Evolutionary conservation across 306 rosid genomes (phyloP).

Genomic region (Prunus davidiana): DNA sequence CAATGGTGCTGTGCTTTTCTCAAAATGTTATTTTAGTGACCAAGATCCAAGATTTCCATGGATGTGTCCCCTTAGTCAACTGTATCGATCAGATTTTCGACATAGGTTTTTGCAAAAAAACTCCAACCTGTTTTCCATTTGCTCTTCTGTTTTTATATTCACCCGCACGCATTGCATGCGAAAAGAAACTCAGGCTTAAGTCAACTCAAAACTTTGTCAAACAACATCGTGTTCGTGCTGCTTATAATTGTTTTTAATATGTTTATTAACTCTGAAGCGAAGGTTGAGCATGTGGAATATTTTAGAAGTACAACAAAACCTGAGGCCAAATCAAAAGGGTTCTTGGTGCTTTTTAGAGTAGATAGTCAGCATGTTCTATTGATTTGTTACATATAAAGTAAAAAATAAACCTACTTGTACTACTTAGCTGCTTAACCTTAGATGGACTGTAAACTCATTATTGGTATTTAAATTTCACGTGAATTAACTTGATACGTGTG

Average conservation of each 20-base stretch:
- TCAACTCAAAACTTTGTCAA: not conserved
- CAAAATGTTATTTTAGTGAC: conserved; percentile 15
- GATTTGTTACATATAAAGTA: not conserved
- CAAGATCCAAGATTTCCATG: conserved; percentile 57
- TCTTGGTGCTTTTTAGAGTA: not conserved
- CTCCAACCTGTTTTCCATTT: conserved; percentile 16
- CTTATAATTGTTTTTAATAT: not conserved
- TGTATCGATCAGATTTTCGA: conserved; percentile 36
- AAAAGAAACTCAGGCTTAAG: not conserved
- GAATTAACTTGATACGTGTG: not conserved
- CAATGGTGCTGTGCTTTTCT: conserved; percentile 17
- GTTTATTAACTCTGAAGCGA: not conserved
- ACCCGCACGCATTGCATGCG: conserved; percentile 25
- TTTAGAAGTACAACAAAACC: not conserved
- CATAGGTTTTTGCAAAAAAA: conserved; percentile 27
- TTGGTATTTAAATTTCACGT: rapidly evolving
- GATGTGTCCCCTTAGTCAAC: conserved; percentile 51
- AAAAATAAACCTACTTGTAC: not conserved
- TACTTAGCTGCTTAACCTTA: too few species aligned
- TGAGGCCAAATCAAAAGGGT: too few species aligned
- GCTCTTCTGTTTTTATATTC: not conserved
- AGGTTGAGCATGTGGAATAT: not conserved
- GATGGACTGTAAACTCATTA: not conserved
- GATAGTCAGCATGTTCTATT: not conserved
- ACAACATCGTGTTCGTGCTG: not conserved